Evolutionary conservation across 2,329 filamentous ascomycete species (phyloP).

Genomic region (Apiospora kogelbergensis): DNA sequence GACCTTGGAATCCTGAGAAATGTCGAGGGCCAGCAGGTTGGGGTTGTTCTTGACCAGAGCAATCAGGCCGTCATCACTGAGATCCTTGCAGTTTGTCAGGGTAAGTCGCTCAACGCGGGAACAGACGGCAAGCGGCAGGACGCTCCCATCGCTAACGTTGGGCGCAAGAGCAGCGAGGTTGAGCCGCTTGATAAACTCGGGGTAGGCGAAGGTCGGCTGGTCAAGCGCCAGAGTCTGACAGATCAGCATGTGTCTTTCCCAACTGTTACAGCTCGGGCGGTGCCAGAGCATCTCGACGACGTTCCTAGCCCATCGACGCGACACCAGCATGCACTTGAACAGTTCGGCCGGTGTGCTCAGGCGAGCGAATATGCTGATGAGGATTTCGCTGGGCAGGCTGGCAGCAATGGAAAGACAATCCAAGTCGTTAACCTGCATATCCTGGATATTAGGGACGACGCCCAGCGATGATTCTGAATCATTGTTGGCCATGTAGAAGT

Average conservation of each 20-base stretch:
- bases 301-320: constrained; percentile 88
- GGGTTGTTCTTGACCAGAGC: constrained; percentile 76
- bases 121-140: constrained; percentile 78
- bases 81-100: constrained; percentile 80
- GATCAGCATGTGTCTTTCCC: constrained; percentile 77
- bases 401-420: constrained; percentile 76
- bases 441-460: constrained; percentile 68
- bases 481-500: constrained; percentile 86
- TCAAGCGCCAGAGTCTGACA: constrained; percentile 72
- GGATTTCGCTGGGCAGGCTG: constrained; percentile 86
- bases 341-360: constrained; percentile 75
- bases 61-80: constrained; percentile 83
- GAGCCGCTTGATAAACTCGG: constrained; percentile 85
- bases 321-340: constrained; percentile 89
- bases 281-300: constrained; percentile 94
- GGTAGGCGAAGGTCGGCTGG: constrained; percentile 84
- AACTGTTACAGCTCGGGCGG: constrained; percentile 85
- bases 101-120: constrained; percentile 91
- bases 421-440: constrained; percentile 67
- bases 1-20: constrained; percentile 76
- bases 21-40: constrained; percentile 84
- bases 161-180: constrained; percentile 80
- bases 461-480: constrained; percentile 92
- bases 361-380: constrained; percentile 89
- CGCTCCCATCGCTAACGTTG: constrained; percentile 82